Evolutionary conservation across 2,329 filamentous ascomycete species (phyloP), one percentile per base, ranked within the genome.

Genomic region (Penicillium sp.): DNA sequence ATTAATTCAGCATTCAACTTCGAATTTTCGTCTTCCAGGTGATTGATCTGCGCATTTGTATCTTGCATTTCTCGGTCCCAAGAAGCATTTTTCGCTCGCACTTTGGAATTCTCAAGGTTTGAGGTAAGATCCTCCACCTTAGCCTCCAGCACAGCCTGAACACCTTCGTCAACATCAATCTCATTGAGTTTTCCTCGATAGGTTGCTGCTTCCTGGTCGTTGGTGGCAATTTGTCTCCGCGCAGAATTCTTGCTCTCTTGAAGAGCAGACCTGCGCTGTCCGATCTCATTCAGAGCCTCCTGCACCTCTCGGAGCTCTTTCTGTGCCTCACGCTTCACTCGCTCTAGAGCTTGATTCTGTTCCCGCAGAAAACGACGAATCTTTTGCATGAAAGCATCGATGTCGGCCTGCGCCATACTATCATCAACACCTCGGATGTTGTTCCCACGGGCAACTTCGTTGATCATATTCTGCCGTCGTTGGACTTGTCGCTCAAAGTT

Each of bases 91-190:
- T 80, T 77, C 33, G 84, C 77, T 1, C 83, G 77, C n/a, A 78
- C 71, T 47, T 80, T 84, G 3, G 80, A 74, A 37, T 77, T 75
- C 32, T 76, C 67, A 11, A 94, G 72, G 21, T 76, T 78, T 13
- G 71, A 69, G 45, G 84, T 78, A 0, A 86, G 75, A 26, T 93
- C 86, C 25, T 80, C 78, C 33, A 86, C 78, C 37, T 84, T 83
- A 11, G 82, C 79, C 54, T 93, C 84, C 5, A 96, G 74, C 3
- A 86, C 74, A 17, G 86, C 85, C 62, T 87, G 87, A 20, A 80
- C 79, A 3, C 90, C 90, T 67, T 97, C 91, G 53, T 98, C 91
- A 19, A 90, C 77, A 23, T 85, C 78, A 39, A 98, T 83, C n/a
- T 74, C 72, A 53, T 84, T 77, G 20, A 88, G 72, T 20, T 85